Base-by-base conservation (phyloP, 129 eudicot genomes). In the Apium graveolens region DNA sequence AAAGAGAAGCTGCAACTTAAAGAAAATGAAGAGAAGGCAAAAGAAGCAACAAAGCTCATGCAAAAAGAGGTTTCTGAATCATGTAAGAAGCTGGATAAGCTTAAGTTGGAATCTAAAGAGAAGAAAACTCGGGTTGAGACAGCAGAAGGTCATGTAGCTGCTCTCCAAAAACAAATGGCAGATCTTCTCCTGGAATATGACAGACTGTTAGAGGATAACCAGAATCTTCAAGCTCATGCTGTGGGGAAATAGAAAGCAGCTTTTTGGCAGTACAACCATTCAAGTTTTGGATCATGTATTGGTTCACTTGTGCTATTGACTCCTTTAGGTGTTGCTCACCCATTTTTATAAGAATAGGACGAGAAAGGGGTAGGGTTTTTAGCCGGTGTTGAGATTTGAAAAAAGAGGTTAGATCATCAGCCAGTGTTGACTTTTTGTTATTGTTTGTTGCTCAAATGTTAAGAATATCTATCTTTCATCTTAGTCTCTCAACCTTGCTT, bases 101-200 rank as follows among this genome's bases (percentile, higher is more conserved):
- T 88, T 13, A 94, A 88, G 82, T 21, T 70, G 74, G 98, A 88
- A 69, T 85, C 87, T 2, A 82, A 81, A 53, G 91, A 90, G 77
- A 94, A 94, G 81, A 96, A 91, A 85, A 91, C 82, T 77, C 75
- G 82, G 80, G 83, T 94, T 53, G 93, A 87, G 79, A 90, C 91
- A 11, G 98, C 97, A 8, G 98, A 91, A 83, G 90, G 88, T 78
- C 97, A 94, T 81, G 98, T 94, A 34, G 85, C 87, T 74, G 83
- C 98, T 74, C 96, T 94, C 29, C 98, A 94, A 78, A 94, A 91
- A 85, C 98, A 94, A 83, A 89, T 97, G 57, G 97, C 98, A 11
- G 98, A 94, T 85, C 83, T 94, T 73, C 98, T 94, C 81, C 92
- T 94, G 11, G 97, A 94, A 78, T 94, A 94, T 74, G 98, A 94